Base-by-base conservation (phyloP, 2,329 filamentous ascomycete species). In the Acephala macrosclerotiorum region DNA sequence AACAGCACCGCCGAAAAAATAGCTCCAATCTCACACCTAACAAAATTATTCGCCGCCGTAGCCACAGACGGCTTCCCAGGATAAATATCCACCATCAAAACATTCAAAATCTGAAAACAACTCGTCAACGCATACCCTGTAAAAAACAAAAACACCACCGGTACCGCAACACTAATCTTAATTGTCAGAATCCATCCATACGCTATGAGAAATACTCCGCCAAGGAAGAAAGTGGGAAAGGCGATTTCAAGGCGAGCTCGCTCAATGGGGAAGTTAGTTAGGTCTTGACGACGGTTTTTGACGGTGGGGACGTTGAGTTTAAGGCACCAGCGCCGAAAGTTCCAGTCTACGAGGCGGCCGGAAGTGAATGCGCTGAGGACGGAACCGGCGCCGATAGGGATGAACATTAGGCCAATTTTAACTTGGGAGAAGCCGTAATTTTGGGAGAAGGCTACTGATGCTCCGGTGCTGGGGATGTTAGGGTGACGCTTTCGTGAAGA, bases 321-420 rank as follows among this genome's bases (percentile, higher is more conserved):
- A 7, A 77, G 74, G 11, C 89, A 88, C 66, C 89, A 83, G 1
- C 89, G 85, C 0, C 84, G 82, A 74, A 88, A 94, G 75, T 91
- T 92, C 78, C 84, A 82, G 71, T 89, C 86, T 5, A 88, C 78
- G 1, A 87, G 61, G 14, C 77, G 77, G 9, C 85, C 82, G 25
- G 22, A 62, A 4, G 40, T 36, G 49, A 64, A 56, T 7, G 60
- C 55, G 3, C 60, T 49, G 16, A 64, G 2, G 12, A 65, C 40
- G 18, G 60, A 57, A 29, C 63, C 66, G 42, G 26, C 51, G 20
- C 63, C 68, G 18, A 68, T 56, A 1, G 69, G 69, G 1, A 72
- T 49, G 56, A 68, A 71, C 16, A 63, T 60, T 0, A 73, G 68
- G 3, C 66, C 64, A 18, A 72, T 58, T 67, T 74, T 63, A 8